A percentile compares a stretch with the other conserved stretches of the same genome.
These are phyloP conservation scores for Paramecium biaurelia DNA, from an alignment of 73 alveolate genomes.

Conservation along the genomic window DNA sequence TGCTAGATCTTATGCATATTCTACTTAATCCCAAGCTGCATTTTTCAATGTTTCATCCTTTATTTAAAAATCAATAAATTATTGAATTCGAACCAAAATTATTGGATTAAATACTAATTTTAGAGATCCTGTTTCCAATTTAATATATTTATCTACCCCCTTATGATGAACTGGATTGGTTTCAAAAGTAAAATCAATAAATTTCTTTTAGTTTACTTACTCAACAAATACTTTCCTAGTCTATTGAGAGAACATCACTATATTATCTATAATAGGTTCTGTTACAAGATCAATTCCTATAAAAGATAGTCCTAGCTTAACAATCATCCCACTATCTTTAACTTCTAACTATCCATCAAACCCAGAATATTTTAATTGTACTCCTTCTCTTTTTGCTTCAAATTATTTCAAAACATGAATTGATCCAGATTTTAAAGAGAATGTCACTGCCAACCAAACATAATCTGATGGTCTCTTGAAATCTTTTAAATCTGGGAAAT, in stretches of 20 bases:
- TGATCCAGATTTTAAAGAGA: constrained; percentile 8
- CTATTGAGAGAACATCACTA: neutral
- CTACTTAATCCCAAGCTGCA: constrained; percentile 57
- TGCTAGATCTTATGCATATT: constrained; percentile 38
- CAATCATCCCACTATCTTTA: neutral
- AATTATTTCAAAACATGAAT: constrained; percentile 20
- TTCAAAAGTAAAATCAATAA: constrained; percentile 23
- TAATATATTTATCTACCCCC: constrained; percentile 45
- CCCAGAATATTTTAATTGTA: neutral
- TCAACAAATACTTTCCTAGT: neutral
- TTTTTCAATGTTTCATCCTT: constrained; percentile 53
- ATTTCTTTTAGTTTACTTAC: neutral
- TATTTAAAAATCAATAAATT: constrained; percentile 50
- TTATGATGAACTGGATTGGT: constrained; percentile 55
- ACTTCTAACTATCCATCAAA: neutral
- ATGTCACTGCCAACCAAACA: neutral
- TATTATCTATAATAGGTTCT: constrained; percentile 16
- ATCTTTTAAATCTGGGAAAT: neutral
- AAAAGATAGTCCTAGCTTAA: neutral
- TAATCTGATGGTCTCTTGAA: constrained; percentile 8
- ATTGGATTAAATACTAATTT: constrained; percentile 52
- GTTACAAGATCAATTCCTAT: constrained; percentile 22
- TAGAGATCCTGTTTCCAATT: constrained; percentile 39
- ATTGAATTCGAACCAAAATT: constrained; percentile 23
- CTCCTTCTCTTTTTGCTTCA: constrained; percentile 34